Percentiles rank a stretch among this genome's conserved stretches.
Conservation (phyloP, 1,284 basidiomycete genomes). For the Tylopilus sp. region DNA sequence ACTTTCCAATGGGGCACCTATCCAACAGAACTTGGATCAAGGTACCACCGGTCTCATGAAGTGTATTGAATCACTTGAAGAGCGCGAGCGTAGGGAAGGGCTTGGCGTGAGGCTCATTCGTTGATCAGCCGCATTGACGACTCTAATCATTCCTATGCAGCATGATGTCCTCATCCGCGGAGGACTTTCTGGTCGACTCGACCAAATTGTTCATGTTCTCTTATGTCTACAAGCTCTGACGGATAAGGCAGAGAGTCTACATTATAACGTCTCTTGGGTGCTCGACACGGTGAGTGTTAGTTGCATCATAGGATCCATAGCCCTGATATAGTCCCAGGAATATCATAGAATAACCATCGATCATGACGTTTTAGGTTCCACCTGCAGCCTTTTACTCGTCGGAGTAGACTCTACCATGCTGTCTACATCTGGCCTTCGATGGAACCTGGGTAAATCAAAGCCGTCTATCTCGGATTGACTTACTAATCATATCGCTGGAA, state of each 20-base stretch:
- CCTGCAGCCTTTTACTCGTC: conserved; percentile 94
- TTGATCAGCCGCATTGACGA: too few species aligned
- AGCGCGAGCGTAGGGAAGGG: conserved; percentile 55
- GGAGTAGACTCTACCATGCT: conserved; percentile 83
- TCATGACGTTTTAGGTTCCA: conserved; percentile 81
- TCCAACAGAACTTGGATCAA: conserved; percentile 79
- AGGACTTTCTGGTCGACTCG: conserved; percentile 90
- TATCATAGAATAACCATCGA: conserved; percentile 84
- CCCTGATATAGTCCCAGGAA: conserved; percentile 63
- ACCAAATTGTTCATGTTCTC: conserved; percentile 94
- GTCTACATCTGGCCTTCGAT: conserved; percentile 86
- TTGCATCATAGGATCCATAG: not conserved
- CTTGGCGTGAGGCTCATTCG: conserved; percentile 43
- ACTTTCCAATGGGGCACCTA: conserved; percentile 69
- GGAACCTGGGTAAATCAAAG: conserved; percentile 82
- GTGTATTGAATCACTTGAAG: conserved; percentile 77
- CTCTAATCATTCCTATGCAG: conserved; percentile 33
- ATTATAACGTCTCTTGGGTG: conserved; percentile 89
- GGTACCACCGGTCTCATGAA: conserved; percentile 97
- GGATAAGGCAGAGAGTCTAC: conserved; percentile 70
- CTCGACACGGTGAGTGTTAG: conserved; percentile 74
- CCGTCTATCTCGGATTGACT: conserved; percentile 4
- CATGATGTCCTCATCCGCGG: conserved; percentile 87
- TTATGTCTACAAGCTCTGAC: conserved; percentile 85
- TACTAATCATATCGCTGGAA: conserved; percentile 37